Percentiles rank a stretch among this genome's conserved stretches.
Evolutionary conservation across 1,139 yeast species (phyloP).

Genomic region (Lodderomyces jiufengensis): DNA sequence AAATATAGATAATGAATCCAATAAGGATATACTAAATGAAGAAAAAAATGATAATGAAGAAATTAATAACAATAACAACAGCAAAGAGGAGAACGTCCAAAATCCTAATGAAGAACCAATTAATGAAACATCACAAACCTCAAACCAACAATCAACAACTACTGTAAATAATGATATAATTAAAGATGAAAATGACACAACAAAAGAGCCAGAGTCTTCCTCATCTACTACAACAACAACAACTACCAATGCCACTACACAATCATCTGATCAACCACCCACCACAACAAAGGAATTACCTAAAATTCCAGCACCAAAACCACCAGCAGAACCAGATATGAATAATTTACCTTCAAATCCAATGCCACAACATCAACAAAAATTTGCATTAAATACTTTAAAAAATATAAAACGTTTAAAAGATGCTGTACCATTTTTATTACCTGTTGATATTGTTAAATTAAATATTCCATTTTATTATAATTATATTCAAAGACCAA

Average conservation of each 20-base stretch:
- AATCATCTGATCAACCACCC: background rate
- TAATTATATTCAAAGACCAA: slow-evolving; percentile 79
- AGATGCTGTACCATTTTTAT: slow-evolving; percentile 87
- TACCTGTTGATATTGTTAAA: slow-evolving; percentile 86
- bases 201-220: slow-evolving; percentile 1
- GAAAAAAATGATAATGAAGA: slow-evolving; percentile 1
- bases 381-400: slow-evolving; percentile 62
- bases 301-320: slow-evolving; percentile 61
- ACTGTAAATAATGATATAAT: slow-evolving; percentile 5
- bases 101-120: slow-evolving; percentile 1
- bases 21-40: background rate
- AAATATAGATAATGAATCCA: background rate
- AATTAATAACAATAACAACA: slow-evolving; percentile 5
- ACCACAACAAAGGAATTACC: slow-evolving; percentile 3
- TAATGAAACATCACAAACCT: background rate
- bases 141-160: background rate
- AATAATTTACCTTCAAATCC: slow-evolving; percentile 62
- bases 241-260: background rate
- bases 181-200: slow-evolving; percentile 1
- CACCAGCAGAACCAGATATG: slow-evolving; percentile 71
- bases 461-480: slow-evolving; percentile 88
- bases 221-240: background rate
- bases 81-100: background rate
- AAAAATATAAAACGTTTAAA: slow-evolving; percentile 85
- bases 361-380: slow-evolving; percentile 83